These are phyloP conservation scores for Rhynchosporium graminicola DNA, from an alignment of 2,329 filamentous ascomycete genomes.

Conservation along the genomic window DNA sequence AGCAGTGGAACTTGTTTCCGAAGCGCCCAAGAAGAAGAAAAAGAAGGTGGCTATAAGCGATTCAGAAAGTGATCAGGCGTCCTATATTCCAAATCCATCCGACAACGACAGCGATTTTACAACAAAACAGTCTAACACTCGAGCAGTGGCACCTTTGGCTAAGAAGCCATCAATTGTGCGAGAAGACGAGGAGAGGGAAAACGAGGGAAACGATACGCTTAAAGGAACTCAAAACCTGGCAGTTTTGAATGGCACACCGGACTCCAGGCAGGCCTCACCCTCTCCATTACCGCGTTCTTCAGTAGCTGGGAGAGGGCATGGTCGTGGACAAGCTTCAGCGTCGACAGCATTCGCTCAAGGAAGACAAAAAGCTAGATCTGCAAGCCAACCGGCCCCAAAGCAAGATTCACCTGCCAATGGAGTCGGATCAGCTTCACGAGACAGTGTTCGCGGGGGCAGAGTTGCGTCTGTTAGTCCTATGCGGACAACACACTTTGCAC, in stretches of 20 bases:
- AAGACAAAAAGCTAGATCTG: conserved; percentile 28
- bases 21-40: conserved; percentile 30
- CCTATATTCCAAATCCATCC: conserved; percentile 35
- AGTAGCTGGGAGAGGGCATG: conserved; percentile 32
- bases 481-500: conserved; percentile 67
- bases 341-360: conserved; percentile 31
- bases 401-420: conserved; percentile 13
- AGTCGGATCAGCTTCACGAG: conserved; percentile 29
- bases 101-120: conserved; percentile 38
- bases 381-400: conserved; percentile 31
- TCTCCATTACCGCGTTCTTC: conserved; percentile 32
- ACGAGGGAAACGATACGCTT: conserved; percentile 40
- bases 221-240: conserved; percentile 17
- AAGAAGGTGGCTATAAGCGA: conserved; percentile 33
- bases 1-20: conserved; percentile 6
- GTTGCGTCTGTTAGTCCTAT: conserved; percentile 58
- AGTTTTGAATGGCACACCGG: conserved; percentile 19
- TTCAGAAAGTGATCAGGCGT: conserved; percentile 35
- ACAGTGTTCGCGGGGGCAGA: conserved; percentile 39
- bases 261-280: conserved; percentile 32
- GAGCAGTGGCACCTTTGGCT: conserved; percentile 32
- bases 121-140: conserved; percentile 24
- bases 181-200: conserved; percentile 49
- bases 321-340: conserved; percentile 31
- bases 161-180: conserved; percentile 49